phyloP scores from a whole-genome alignment of 371 early-diverging fungal genomes.

The Neoconidiobolus thromboides region DNA sequence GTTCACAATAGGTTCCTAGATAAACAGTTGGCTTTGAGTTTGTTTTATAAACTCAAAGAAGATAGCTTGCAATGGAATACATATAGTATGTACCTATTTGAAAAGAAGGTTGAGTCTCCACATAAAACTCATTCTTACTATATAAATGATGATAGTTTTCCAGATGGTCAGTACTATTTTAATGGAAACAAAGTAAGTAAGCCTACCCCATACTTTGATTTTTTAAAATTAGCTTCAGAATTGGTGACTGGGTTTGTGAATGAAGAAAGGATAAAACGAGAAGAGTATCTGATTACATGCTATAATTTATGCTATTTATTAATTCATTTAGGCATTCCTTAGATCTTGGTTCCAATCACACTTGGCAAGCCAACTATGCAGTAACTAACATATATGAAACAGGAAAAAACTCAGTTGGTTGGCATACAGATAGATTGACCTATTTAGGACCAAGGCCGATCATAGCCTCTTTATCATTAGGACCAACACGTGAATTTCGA shows the following conservation, averaged over 20 bases:
- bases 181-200: too few species aligned
- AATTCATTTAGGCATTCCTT: neutral
- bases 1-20: too few species aligned
- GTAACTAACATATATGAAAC: neutral
- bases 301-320: too few species aligned
- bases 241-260: too few species aligned
- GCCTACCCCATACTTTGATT: too few species aligned
- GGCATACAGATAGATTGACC: slow-evolving; percentile 25
- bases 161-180: too few species aligned
- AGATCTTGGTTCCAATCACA: neutral
- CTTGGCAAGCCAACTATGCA: slow-evolving; percentile 2
- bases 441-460: slow-evolving; percentile 34
- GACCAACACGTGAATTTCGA: slow-evolving; percentile 33
- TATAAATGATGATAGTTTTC: too few species aligned
- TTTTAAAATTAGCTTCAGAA: too few species aligned
- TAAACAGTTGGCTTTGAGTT: too few species aligned
- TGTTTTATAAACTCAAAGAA: too few species aligned
- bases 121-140: neutral
- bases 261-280: too few species aligned
- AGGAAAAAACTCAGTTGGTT: slow-evolving; percentile 17
- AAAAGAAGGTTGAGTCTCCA: neutral
- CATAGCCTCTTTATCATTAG: slow-evolving; percentile 32
- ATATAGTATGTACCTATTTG: neutral
- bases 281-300: too few species aligned
- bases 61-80: neutral